Evolutionary conservation across 257 asterid species (phyloP).

Genomic region (Salvia miltiorrhiza): DNA sequence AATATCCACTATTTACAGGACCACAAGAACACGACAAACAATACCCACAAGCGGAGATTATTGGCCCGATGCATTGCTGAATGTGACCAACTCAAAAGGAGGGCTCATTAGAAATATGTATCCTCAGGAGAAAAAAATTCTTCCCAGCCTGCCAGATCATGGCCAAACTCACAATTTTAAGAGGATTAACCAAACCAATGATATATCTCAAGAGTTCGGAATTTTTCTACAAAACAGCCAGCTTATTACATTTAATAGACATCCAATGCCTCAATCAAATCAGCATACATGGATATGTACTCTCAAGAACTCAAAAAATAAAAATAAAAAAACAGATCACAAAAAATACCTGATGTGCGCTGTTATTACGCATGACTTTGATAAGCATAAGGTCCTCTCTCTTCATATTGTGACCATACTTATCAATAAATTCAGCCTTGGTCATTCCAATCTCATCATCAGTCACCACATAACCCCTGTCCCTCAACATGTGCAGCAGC

Average conservation of each 20-base stretch:
- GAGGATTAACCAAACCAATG: neutral
- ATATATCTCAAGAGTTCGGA: neutral
- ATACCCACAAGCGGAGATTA: too few relatives aligned
- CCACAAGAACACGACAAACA: neutral
- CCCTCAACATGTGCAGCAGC: constrained; percentile 43
- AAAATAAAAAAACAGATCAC: neutral
- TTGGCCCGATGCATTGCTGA: neutral
- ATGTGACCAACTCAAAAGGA: too few relatives aligned
- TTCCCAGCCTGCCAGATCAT: neutral
- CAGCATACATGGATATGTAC: neutral
- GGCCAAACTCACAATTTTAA: neutral
- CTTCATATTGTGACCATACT: constrained; percentile 57
- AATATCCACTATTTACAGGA: neutral
- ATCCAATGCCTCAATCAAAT: neutral
- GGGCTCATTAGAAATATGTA: too few relatives aligned
- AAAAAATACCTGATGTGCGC: constrained; percentile 42
- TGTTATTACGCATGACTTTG: constrained; percentile 37
- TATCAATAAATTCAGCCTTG: constrained; percentile 25
- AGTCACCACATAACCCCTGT: constrained; percentile 37
- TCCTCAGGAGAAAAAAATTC: neutral
- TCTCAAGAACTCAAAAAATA: neutral
- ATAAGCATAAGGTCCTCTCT: constrained; percentile 54
- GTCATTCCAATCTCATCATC: constrained; percentile 38
- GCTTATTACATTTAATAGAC: neutral
- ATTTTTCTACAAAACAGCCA: neutral